Conservation (phyloP, 192 early-diverging fungal genomes). For the Coemansia sp. region DNA sequence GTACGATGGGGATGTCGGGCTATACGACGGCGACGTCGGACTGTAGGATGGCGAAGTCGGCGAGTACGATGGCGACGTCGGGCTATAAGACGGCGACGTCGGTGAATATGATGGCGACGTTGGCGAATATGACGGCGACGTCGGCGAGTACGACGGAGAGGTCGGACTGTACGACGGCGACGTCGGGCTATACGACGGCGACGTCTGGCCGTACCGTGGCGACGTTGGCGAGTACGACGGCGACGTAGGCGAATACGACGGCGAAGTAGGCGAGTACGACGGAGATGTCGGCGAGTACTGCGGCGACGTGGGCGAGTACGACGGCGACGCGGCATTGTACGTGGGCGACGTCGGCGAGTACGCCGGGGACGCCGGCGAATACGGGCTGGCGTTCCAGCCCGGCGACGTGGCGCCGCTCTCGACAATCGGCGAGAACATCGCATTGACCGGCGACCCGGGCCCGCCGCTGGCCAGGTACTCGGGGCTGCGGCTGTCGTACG, state of each 20-base stretch:
- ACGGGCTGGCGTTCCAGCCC: conserved; percentile 56
- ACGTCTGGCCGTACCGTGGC: conserved; percentile 66
- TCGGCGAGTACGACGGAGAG: conserved; percentile 63
- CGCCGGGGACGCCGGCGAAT: conserved; percentile 54
- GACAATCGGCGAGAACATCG: conserved; percentile 80
- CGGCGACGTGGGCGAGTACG: conserved; percentile 64
- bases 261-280: conserved; percentile 63
- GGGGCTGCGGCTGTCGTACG: conserved; percentile 71
- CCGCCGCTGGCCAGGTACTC: conserved; percentile 56
- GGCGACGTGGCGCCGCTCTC: conserved; percentile 69
- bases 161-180: conserved; percentile 63
- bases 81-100: conserved; percentile 68
- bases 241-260: conserved; percentile 54
- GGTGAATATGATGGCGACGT: conserved; percentile 63
- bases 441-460: conserved; percentile 68
- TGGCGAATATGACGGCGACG: conserved; percentile 56
- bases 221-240: conserved; percentile 66
- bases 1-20: conserved; percentile 63
- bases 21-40: conserved; percentile 65
- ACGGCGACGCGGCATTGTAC: conserved; percentile 68
- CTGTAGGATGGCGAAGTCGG: conserved; percentile 63
- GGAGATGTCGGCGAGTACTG: conserved; percentile 69
- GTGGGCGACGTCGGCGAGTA: conserved; percentile 71
- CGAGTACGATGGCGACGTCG: conserved; percentile 68
- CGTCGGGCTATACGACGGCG: conserved; percentile 67